Percentiles rank a stretch among this genome's conserved stretches.
Conservation (phyloP, 2,329 filamentous ascomycete genomes). For the Botryotinia convoluta region DNA sequence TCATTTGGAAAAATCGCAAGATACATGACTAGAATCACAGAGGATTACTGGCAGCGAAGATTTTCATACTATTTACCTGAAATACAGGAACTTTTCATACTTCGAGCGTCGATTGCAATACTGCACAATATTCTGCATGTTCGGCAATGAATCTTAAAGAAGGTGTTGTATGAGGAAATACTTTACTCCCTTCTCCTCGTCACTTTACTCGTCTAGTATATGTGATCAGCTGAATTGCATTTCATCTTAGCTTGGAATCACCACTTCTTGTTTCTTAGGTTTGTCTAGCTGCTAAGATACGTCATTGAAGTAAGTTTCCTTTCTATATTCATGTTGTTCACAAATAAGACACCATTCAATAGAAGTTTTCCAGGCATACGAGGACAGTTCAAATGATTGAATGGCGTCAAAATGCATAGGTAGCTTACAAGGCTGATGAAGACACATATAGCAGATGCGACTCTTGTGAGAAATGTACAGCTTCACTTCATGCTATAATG, state of each 20-base stretch:
- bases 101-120: background rate
- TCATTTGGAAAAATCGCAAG: accelerated
- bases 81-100: background rate
- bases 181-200: background rate
- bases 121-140: no score
- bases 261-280: background rate
- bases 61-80: background rate
- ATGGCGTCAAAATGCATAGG: background rate
- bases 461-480: background rate
- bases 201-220: background rate
- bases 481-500: background rate
- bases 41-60: background rate
- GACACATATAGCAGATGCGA: background rate
- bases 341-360: background rate
- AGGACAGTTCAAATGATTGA: background rate
- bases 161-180: background rate
- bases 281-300: background rate
- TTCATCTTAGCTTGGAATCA: background rate
- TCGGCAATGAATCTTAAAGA: background rate
- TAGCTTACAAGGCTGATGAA: background rate
- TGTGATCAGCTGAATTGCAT: background rate
- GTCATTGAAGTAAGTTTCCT: background rate
- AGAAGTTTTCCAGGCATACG: background rate
- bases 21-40: background rate
- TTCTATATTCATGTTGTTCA: background rate